These are phyloP conservation scores for Yarrowia galli DNA, from an alignment of 1,139 yeast genomes.

Conservation along the genomic window DNA sequence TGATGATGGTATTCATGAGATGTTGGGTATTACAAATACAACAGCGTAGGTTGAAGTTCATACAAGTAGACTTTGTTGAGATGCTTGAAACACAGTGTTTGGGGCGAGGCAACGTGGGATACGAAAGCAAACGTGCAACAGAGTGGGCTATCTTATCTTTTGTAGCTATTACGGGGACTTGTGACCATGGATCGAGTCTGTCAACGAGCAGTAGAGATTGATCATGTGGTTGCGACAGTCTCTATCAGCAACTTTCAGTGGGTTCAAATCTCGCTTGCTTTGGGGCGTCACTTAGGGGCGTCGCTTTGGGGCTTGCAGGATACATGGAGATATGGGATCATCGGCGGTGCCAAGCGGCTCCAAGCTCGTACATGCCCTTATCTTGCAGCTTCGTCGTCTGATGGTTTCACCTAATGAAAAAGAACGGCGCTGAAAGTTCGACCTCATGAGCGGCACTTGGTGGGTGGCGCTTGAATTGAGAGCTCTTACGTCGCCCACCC, in stretches of 20 bases:
- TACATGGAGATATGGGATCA: not conserved
- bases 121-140: slow-evolving; percentile 2
- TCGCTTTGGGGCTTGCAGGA: not conserved
- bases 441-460: not conserved
- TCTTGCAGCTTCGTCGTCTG: slow-evolving; percentile 2
- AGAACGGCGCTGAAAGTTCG: slow-evolving; percentile 11
- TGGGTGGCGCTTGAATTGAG: not conserved
- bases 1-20: too few species aligned
- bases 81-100: not conserved
- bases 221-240: too few species aligned
- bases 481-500: not conserved
- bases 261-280: too few species aligned
- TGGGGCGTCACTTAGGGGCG: too few species aligned
- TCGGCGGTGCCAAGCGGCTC: not conserved
- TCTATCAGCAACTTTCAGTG: too few species aligned
- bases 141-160: slow-evolving; percentile 16
- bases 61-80: slow-evolving; percentile 4
- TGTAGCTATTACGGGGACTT: too few species aligned
- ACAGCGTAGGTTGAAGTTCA: not conserved
- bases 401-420: not conserved
- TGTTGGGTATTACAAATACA: too few species aligned
- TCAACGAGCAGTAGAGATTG: too few species aligned
- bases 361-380: not conserved
- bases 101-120: not conserved
- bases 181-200: too few species aligned